These are phyloP conservation scores for Aureobasidium sp. DNA, from an alignment of 2,329 filamentous ascomycete species.

Conservation along the genomic window DNA sequence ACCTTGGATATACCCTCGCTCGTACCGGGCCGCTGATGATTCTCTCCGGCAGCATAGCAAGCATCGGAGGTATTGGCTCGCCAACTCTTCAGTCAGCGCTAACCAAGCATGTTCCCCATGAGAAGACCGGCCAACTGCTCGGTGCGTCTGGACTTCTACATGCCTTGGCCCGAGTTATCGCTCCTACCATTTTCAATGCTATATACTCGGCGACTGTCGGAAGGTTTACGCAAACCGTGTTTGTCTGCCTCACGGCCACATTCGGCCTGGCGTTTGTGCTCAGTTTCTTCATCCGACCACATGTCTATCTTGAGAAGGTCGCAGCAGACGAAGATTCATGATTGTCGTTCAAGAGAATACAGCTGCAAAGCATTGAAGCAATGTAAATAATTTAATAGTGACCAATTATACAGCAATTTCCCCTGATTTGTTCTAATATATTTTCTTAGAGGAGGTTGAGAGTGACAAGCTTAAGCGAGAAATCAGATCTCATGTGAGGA, in stretches of 20 bases:
- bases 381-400: neutral
- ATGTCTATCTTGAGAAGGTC: conserved; percentile 50
- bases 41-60: conserved; percentile 61
- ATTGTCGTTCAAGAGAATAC: neutral
- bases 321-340: conserved; percentile 1
- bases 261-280: conserved; percentile 60
- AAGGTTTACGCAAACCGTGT: conserved; percentile 71
- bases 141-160: conserved; percentile 83
- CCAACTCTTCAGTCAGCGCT: conserved; percentile 77
- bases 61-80: conserved; percentile 74
- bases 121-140: conserved; percentile 76
- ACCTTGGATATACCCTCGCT: conserved; percentile 63
- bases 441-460: neutral
- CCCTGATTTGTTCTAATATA: neutral
- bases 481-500: neutral
- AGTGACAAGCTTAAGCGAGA: neutral
- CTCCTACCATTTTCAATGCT: conserved; percentile 75
- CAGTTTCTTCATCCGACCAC: conserved; percentile 63
- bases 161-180: conserved; percentile 67
- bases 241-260: conserved; percentile 60
- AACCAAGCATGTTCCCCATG: conserved; percentile 82
- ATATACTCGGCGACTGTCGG: conserved; percentile 77
- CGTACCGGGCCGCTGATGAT: conserved; percentile 58
- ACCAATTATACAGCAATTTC: neutral
- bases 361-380: neutral